These are phyloP conservation scores for Candida gigantensis DNA, from an alignment of 1,139 yeast species.

Conservation along the genomic window DNA sequence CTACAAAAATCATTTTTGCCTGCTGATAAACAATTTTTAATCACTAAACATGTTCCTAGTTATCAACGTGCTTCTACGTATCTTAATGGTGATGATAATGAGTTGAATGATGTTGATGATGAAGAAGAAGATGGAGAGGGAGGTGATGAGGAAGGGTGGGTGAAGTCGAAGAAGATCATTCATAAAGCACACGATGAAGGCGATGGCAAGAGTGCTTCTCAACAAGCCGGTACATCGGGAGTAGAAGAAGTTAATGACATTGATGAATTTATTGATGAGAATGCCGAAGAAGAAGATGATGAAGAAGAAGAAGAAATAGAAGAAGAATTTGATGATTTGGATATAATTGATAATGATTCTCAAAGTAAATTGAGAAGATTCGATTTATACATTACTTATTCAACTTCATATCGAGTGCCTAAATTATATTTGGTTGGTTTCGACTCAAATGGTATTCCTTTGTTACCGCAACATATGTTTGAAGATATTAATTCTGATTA, in stretches of 20 bases:
- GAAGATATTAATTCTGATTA: constrained; percentile 92
- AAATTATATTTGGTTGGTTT: constrained; percentile 91
- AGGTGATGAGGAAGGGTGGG: constrained; percentile 64
- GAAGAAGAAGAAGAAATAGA: constrained; percentile 28
- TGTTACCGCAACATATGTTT: constrained; percentile 87
- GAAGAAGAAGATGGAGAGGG: constrained; percentile 36
- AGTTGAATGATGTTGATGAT: constrained; percentile 36
- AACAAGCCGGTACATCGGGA: no score
- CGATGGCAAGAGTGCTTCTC: no score
- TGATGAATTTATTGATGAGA: constrained; percentile 43
- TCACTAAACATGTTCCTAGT: constrained; percentile 89
- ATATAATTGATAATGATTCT: constrained; percentile 25
- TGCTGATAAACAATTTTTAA: constrained; percentile 77
- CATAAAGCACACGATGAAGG: constrained; percentile 9
- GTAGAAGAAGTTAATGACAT: constrained; percentile 31
- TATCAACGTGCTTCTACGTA: constrained; percentile 69
- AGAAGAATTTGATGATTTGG: constrained; percentile 36
- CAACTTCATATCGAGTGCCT: constrained; percentile 95
- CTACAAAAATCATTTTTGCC: constrained; percentile 75
- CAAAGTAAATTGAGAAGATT: constrained; percentile 60
- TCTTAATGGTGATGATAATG: constrained; percentile 40
- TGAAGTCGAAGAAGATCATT: constrained; percentile 25
- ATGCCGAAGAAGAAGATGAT: constrained; percentile 31
- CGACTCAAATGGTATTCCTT: constrained; percentile 78
- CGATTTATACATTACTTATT: constrained; percentile 86